A percentile compares a stretch with the other conserved stretches of the same genome.
phyloP scores from a whole-genome alignment of 306 rosid species.

The Vachellia collinsii region DNA sequence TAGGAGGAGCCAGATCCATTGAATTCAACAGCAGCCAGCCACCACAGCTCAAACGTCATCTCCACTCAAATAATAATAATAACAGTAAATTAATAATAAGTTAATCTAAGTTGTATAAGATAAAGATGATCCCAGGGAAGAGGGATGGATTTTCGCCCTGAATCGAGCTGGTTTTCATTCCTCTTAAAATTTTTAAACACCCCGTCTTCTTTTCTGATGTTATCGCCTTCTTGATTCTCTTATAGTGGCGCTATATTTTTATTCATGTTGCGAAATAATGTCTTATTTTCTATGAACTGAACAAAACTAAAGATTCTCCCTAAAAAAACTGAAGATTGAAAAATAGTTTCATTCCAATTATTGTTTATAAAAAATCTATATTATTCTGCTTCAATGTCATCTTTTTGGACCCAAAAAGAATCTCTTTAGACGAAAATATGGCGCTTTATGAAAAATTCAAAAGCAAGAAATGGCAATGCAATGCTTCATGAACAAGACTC shows the following conservation, averaged over 20 bases:
- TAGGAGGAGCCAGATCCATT: slow-evolving; percentile 1
- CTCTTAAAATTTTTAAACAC: not conserved
- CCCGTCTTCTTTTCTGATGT: not conserved
- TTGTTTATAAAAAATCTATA: not conserved
- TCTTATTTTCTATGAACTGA: not conserved
- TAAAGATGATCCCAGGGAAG: not conserved
- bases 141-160: not conserved
- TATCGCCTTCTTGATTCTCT: not conserved
- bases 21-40: slow-evolving; percentile 10
- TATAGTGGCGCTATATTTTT: not conserved
- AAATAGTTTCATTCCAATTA: not conserved
- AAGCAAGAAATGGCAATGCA: not conserved
- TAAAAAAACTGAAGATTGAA: not conserved
- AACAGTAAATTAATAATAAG: not conserved
- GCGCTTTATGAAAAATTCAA: not conserved
- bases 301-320: not conserved
- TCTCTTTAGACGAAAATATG: not conserved
- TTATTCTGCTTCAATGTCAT: not conserved
- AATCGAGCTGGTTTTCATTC: not conserved
- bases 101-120: not conserved
- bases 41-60: not conserved
- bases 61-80: not conserved
- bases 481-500: not conserved
- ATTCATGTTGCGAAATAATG: not conserved
- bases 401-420: not conserved